Base-by-base conservation (phyloP, 768 basidiomycete genomes). In the Postia placenta region DNA sequence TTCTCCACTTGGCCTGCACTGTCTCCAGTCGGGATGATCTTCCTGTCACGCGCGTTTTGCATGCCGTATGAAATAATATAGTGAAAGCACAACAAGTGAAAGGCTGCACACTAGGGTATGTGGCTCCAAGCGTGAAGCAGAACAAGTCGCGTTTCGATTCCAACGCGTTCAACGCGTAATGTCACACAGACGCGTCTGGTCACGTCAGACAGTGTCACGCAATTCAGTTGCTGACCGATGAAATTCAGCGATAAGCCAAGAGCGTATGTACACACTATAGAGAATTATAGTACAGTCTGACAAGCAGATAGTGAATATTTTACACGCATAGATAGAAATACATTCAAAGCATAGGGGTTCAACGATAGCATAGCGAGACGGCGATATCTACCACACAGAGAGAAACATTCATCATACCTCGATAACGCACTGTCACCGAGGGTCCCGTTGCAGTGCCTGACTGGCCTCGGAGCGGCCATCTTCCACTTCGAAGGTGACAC, bases 401-500 rank as follows among this genome's bases (percentile, higher is more conserved):
- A 37, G 25, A 35, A 12, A 47, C 7, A 39, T 39, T 5, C 15
- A 39, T 37, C 11, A 24, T 6, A 24, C 46, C 19, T 35, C 22
- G 12, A 12, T 19, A 24, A 23, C 22, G 14, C 19, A 26, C 22
- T 37, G 46, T 20, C 46, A n/a, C 5, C 36, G 36, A 17, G 36
- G 24, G 26, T 23, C 23, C 36, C 19, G 22, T 17, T 25, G 30
- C 11, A 22, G 46, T 15, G 46, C 12, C 5, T 37, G 46, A 4
- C 14, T 15, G 36, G 9, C 22, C 30, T 63, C 60, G 3, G 56
- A 50, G 4, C 53, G 50, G n/a, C 66, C 64, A 22, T 64, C 66
- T 11, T 49, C 52, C 6, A 62, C 46, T 37, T 68, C 66, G 45
- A 68, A 68, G 35, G 63, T 64, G 5, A 68, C 67, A 3, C 67